A percentile compares a stretch with the other conserved stretches of the same genome.
Evolutionary conservation across 228 moss, liverwort and hornwort species (phyloP).

Genomic region (Sphagnum magellanicum): DNA sequence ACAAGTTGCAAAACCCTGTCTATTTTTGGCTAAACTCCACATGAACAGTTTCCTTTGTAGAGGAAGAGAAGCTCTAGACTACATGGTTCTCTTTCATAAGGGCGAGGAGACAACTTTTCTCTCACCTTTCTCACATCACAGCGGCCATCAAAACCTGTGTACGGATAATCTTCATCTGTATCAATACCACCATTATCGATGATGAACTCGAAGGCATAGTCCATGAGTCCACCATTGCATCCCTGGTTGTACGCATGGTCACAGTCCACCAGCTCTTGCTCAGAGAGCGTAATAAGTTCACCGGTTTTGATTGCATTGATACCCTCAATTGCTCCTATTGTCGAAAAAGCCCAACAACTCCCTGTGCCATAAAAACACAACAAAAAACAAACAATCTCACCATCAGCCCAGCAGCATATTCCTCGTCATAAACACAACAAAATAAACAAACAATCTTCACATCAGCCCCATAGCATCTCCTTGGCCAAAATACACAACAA

Average conservation of each 20-base stretch:
- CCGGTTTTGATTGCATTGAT: constrained; percentile 65
- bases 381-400: no score
- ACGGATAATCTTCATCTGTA: constrained; percentile 78
- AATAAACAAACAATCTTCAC: no score
- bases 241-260: constrained; percentile 84
- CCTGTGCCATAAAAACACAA: constrained; percentile 21
- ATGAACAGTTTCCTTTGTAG: background rate
- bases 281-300: constrained; percentile 51
- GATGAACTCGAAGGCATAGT: constrained; percentile 91
- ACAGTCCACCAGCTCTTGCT: constrained; percentile 97
- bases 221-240: constrained; percentile 99
- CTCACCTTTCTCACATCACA: constrained; percentile 71
- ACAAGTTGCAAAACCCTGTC: no score
- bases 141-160: constrained; percentile 61
- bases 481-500: no score
- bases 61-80: background rate
- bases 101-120: background rate
- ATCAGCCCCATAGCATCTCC: no score
- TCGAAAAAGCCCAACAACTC: constrained; percentile 98
- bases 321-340: constrained; percentile 84
- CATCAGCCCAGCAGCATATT: no score
- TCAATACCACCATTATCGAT: constrained; percentile 87
- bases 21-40: no score
- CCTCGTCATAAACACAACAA: no score
- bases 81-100: background rate